These are phyloP conservation scores for Colletotrichum sp. DNA, from an alignment of 2,329 filamentous ascomycete genomes.

Conservation along the genomic window DNA sequence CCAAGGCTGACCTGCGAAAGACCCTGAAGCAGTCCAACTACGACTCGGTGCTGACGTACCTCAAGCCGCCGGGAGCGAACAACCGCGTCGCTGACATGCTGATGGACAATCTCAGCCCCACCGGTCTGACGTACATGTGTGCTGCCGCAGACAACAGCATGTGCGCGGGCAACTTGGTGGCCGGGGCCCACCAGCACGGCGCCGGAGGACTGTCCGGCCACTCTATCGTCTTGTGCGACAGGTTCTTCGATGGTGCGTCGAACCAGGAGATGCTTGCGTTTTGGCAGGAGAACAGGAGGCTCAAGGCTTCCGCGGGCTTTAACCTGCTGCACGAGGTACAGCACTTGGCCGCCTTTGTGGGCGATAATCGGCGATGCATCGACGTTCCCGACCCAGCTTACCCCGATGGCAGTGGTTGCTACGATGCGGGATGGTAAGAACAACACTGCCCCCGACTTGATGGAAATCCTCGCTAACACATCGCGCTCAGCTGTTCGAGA, in stretches of 20 bases:
- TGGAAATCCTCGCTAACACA: background rate
- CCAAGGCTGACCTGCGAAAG: background rate
- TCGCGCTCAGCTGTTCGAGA: background rate
- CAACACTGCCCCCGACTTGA: rapidly evolving
- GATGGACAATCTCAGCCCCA: background rate
- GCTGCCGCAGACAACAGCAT: background rate
- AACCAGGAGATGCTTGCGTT: background rate
- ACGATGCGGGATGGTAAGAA: background rate
- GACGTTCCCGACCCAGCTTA: background rate
- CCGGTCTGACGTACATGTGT: background rate
- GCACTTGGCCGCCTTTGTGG: background rate
- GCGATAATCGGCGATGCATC: background rate
- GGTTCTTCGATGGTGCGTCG: background rate
- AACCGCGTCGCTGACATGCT: background rate
- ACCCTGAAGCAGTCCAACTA: background rate
- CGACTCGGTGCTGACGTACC: background rate
- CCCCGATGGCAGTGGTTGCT: background rate
- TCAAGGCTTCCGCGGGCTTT: background rate
- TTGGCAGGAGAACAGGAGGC: background rate
- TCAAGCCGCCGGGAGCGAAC: background rate
- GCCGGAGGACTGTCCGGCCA: background rate
- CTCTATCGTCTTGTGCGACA: background rate
- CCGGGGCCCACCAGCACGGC: background rate
- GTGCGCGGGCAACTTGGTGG: background rate
- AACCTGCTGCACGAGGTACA: background rate